Percentiles rank a stretch among this genome's conserved stretches.
These are phyloP conservation scores for Entelexis sorbosivorans DNA, from an alignment of 1,139 yeast genomes.

Conservation along the genomic window DNA sequence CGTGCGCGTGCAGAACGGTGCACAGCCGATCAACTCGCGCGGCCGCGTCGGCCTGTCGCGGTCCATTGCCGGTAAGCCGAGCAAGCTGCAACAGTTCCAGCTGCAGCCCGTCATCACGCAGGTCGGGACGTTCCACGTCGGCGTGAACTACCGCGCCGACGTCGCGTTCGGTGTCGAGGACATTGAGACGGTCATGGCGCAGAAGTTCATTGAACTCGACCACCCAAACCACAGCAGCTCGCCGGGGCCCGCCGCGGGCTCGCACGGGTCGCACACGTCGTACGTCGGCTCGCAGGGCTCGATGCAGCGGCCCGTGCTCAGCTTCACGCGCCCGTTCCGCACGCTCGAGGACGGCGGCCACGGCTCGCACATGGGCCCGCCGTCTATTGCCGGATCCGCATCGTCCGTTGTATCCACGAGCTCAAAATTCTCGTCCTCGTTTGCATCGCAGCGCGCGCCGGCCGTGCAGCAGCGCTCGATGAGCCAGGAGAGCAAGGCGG, in stretches of 20 bases:
- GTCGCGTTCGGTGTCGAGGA: conserved; percentile 57
- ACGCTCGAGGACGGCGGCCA: conserved; percentile 12
- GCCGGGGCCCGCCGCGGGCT: not conserved
- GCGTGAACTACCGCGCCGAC: conserved; percentile 70
- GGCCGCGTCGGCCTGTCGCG: conserved; percentile 79
- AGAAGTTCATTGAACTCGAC: conserved; percentile 46
- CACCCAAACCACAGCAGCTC: conserved; percentile 14
- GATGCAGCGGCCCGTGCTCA: conserved; percentile 21
- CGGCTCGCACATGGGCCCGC: conserved; percentile 7
- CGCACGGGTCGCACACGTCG: conserved; percentile 5
- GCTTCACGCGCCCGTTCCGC: conserved; percentile 24
- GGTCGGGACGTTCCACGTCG: conserved; percentile 57
- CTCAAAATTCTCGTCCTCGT: conserved; percentile 23
- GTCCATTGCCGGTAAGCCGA: conserved; percentile 39
- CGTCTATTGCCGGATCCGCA: conserved; percentile 18
- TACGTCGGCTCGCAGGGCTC: conserved; percentile 10
- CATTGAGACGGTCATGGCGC: conserved; percentile 51
- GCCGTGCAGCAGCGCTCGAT: conserved; percentile 13
- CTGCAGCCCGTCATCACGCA: conserved; percentile 65
- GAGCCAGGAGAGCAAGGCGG: conserved; percentile 13
- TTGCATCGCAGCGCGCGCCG: conserved; percentile 20
- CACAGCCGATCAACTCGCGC: conserved; percentile 62
- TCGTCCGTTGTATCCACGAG: conserved; percentile 15
- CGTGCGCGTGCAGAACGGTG: conserved; percentile 63
- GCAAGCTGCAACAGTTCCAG: conserved; percentile 47